Evolutionary conservation across 768 basidiomycete genomes (phyloP).

Genomic region (Calocybe gangraenosa): DNA sequence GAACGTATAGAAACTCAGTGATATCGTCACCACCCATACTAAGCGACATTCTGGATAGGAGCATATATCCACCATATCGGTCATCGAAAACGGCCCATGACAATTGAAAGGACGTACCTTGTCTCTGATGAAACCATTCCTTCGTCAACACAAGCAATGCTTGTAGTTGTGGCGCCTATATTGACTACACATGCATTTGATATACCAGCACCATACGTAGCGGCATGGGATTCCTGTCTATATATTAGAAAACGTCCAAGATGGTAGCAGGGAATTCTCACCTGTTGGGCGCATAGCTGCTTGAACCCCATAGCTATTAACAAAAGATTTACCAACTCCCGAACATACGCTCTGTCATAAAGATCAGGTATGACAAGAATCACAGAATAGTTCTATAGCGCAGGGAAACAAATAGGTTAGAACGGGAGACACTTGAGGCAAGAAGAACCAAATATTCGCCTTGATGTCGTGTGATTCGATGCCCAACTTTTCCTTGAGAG

Average conservation of each 20-base stretch:
- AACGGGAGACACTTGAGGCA: not conserved
- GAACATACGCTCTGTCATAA: slow-evolving; percentile 81
- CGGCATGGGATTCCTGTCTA: slow-evolving; percentile 81
- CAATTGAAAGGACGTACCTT: slow-evolving; percentile 48
- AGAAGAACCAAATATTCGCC: slow-evolving; percentile 35
- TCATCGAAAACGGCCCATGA: not conserved
- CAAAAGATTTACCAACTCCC: slow-evolving; percentile 70
- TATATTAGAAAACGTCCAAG: not conserved
- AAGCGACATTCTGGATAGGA: slow-evolving; percentile 57
- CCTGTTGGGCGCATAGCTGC: slow-evolving; percentile 90
- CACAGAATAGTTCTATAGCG: slow-evolving; percentile 77
- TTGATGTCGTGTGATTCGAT: slow-evolving; percentile 54
- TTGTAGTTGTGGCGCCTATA: slow-evolving; percentile 81
- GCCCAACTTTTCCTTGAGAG: slow-evolving; percentile 57
- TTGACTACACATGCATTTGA: slow-evolving; percentile 95
- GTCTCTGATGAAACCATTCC: slow-evolving; percentile 86
- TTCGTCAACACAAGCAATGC: slow-evolving; percentile 92
- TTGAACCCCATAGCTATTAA: slow-evolving; percentile 85
- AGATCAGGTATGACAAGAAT: slow-evolving; percentile 91
- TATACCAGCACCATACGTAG: slow-evolving; percentile 93
- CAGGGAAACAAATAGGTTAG: not conserved
- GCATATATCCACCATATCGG: slow-evolving; percentile 2
- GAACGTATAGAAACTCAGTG: slow-evolving; percentile 79
- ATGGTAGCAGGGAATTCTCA: slow-evolving; percentile 22
- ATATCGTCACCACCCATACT: slow-evolving; percentile 95